These are phyloP conservation scores for Mycena maculata DNA, from an alignment of 768 basidiomycete species.

Conservation along the genomic window DNA sequence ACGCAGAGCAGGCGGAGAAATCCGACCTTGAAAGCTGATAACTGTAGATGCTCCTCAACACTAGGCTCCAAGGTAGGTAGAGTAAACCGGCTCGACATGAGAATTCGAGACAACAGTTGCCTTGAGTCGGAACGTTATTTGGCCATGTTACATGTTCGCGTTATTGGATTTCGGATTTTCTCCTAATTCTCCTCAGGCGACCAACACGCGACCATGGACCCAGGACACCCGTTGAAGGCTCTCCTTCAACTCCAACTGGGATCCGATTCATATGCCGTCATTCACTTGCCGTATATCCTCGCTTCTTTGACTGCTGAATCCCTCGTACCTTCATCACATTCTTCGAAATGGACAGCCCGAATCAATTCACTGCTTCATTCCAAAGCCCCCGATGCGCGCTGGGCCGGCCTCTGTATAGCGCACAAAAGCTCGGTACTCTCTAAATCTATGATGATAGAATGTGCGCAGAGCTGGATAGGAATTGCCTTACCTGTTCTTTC, in stretches of 20 bases:
- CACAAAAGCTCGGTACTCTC: slow-evolving; percentile 72
- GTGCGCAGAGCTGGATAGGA: slow-evolving; percentile 78
- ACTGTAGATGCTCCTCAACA: slow-evolving; percentile 63
- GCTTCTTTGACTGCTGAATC: slow-evolving; percentile 62
- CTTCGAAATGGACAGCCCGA: slow-evolving; percentile 81
- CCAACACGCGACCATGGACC: slow-evolving; percentile 47
- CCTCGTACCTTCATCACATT: slow-evolving; percentile 72
- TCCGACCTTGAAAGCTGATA: slow-evolving; percentile 67
- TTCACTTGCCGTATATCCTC: slow-evolving; percentile 70
- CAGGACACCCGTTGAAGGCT: slow-evolving; percentile 65
- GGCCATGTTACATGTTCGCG: slow-evolving; percentile 31
- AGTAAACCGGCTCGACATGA: slow-evolving; percentile 31
- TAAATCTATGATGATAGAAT: slow-evolving; percentile 71
- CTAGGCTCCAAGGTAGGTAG: slow-evolving; percentile 59
- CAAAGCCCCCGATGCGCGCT: slow-evolving; percentile 79
- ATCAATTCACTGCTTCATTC: slow-evolving; percentile 81
- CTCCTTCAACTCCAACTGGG: slow-evolving; percentile 79
- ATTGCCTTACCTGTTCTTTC: slow-evolving; percentile 72
- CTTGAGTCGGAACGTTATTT: slow-evolving; percentile 34
- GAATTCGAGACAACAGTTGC: background rate
- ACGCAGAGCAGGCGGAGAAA: slow-evolving; percentile 2
- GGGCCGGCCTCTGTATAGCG: slow-evolving; percentile 85
- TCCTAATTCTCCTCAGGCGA: background rate
- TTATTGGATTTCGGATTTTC: slow-evolving; percentile 30
- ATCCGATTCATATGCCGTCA: slow-evolving; percentile 70